These are phyloP conservation scores for Russula virescens DNA, from an alignment of 768 basidiomycete genomes.

Conservation along the genomic window DNA sequence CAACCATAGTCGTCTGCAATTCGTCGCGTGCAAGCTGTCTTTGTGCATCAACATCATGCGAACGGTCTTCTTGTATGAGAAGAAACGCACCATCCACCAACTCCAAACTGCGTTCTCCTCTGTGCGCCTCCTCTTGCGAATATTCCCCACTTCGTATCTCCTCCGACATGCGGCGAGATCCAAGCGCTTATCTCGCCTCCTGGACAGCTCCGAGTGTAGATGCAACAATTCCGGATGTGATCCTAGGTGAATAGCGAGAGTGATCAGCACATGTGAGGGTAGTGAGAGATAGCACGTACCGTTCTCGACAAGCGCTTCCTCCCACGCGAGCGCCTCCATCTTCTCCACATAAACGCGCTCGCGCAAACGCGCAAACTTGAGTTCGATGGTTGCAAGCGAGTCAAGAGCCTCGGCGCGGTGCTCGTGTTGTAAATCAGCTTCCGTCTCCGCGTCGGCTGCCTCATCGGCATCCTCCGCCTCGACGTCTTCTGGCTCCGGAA, in stretches of 20 bases:
- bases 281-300: conserved; percentile 44
- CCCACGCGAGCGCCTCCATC: conserved; percentile 86
- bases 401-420: conserved; percentile 86
- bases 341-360: conserved; percentile 90
- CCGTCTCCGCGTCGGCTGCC: conserved; percentile 37
- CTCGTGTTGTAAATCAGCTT: conserved; percentile 70
- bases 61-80: neutral
- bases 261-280: conserved; percentile 4
- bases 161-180: conserved; percentile 75
- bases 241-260: conserved; percentile 38
- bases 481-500: conserved; percentile 26
- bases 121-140: conserved; percentile 53
- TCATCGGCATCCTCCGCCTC: conserved; percentile 27
- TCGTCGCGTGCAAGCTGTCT: conserved; percentile 67
- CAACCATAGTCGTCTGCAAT: conserved; percentile 81
- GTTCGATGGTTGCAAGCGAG: conserved; percentile 81
- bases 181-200: conserved; percentile 73
- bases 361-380: conserved; percentile 83
- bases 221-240: conserved; percentile 84
- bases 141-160: conserved; percentile 58
- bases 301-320: conserved; percentile 72
- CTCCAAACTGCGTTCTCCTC: conserved; percentile 81
- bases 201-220: conserved; percentile 71
- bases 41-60: conserved; percentile 2
- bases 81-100: conserved; percentile 56